Base-by-base conservation (phyloP, 768 basidiomycete genomes). In the Pleurotus salmoneostramineus region DNA sequence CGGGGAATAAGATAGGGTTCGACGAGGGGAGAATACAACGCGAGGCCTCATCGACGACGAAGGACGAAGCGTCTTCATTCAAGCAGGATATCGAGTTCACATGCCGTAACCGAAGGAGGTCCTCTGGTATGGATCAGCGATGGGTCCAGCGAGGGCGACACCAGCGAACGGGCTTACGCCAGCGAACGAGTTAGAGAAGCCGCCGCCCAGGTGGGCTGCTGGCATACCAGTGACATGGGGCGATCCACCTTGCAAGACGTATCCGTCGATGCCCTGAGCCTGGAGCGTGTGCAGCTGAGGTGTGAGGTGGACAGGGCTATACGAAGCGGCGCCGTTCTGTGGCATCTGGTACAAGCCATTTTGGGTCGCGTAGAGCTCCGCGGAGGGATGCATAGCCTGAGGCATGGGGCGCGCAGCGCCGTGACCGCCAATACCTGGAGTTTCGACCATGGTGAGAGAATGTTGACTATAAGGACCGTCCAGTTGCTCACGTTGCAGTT, bases 401-500 rank as follows among this genome's bases (percentile, higher is more conserved):
- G 82, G 72, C 60, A 85, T 70, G 66, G 88, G 89, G 50, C 87
- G 84, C 58, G 75, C 76, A 52, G 73, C 72, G 59, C 73, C 68
- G 61, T 74, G 70, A 33, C 55, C 56, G 40, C 46, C 55, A 44
- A 89, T 77, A 57, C 81, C 79, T 68, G 84, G 84, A 65, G 77
- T 83, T 61, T 74, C 77, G 49, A 87, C 74, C 74, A 86, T 79
- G 64, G 80, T 85, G 58, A 81, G 75, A 34, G 78, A 71, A 64
- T 84, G 84, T 64, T 83, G 84, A 66, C 78, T 79, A 58, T 83
- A 80, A 68, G 84, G 85, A 56, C 80, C 78, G 5, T 91, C 90
- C 73, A 89, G 81, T 65, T 93, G 91, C 74, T 96, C 95, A 58
- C 96, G 92, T 73, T 97, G 95, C 56, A 98, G 78, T 75, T 98